Evolutionary conservation across 140 eudicot genomes (phyloP).

Genomic region (Anethum foeniculum): DNA sequence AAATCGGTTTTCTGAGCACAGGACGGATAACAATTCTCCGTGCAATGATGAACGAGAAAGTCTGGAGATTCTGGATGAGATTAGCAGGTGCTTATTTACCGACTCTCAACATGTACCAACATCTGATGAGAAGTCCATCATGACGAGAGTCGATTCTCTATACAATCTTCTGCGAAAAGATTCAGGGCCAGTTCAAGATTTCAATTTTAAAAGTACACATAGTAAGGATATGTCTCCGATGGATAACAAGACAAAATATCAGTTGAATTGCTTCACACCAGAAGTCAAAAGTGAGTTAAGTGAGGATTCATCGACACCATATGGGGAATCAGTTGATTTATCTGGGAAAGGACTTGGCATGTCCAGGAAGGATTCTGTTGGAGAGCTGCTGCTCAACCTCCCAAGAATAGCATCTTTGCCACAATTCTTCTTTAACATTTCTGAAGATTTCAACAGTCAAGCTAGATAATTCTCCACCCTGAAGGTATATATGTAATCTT

Average conservation of each 20-base stretch:
- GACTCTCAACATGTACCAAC: conserved; percentile 40
- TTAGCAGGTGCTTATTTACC: conserved; percentile 55
- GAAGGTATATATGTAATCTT: background rate
- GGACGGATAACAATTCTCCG: conserved; percentile 33
- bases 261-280: conserved; percentile 13
- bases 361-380: conserved; percentile 82
- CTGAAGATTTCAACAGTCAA: conserved; percentile 44
- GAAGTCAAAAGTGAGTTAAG: conserved; percentile 18
- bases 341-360: conserved; percentile 34
- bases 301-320: conserved; percentile 15
- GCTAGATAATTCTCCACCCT: conserved; percentile 25
- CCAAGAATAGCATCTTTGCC: conserved; percentile 92
- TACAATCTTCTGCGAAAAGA: conserved; percentile 81
- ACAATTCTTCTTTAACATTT: conserved; percentile 48
- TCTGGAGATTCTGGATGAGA: conserved; percentile 53
- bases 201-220: conserved; percentile 16
- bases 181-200: conserved; percentile 25
- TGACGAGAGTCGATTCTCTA: conserved; percentile 80
- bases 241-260: conserved; percentile 17
- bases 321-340: conserved; percentile 10
- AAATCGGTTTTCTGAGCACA: conserved; percentile 53
- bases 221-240: background rate
- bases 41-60: conserved; percentile 49
- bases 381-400: conserved; percentile 73
- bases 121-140: conserved; percentile 64